Conservation (phyloP, 2,329 filamentous ascomycete genomes). For the Penicillium carneum region DNA sequence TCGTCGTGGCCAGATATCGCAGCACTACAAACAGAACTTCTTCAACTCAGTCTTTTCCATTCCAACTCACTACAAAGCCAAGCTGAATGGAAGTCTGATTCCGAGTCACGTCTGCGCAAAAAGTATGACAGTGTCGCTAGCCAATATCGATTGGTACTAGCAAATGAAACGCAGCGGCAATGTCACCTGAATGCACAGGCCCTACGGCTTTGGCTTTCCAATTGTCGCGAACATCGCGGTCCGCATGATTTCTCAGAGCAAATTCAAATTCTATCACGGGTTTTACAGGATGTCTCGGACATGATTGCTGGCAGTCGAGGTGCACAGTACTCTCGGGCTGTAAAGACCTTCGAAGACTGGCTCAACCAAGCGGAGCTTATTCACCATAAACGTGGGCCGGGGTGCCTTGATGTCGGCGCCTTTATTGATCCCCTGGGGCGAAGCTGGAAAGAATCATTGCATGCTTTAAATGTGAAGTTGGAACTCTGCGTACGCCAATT, state of each 20-base stretch:
- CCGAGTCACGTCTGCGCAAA: slow-evolving; percentile 42
- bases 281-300: slow-evolving; percentile 50
- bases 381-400: slow-evolving; percentile 23
- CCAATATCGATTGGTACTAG: slow-evolving; percentile 44
- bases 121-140: slow-evolving; percentile 47
- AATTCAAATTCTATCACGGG: slow-evolving; percentile 49
- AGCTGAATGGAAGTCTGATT: slow-evolving; percentile 42
- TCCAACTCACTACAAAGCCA: slow-evolving; percentile 40
- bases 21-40: slow-evolving; percentile 52
- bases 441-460: slow-evolving; percentile 47
- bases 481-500: slow-evolving; percentile 48
- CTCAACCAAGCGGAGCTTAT: slow-evolving; percentile 42
- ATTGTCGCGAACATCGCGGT: slow-evolving; percentile 39
- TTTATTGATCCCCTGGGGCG: slow-evolving; percentile 48
- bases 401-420: slow-evolving; percentile 21
- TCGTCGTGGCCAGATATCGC: slow-evolving; percentile 47
- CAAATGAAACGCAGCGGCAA: slow-evolving; percentile 45
- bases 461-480: slow-evolving; percentile 42
- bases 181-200: slow-evolving; percentile 47
- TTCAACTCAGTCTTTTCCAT: slow-evolving; percentile 54
- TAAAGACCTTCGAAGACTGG: slow-evolving; percentile 50
- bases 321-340: slow-evolving; percentile 42
- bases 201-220: slow-evolving; percentile 45
- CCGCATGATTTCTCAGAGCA: slow-evolving; percentile 46
- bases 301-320: slow-evolving; percentile 35